Base-by-base conservation (phyloP, 1,284 basidiomycete species). In the Marasmius fiardii region DNA sequence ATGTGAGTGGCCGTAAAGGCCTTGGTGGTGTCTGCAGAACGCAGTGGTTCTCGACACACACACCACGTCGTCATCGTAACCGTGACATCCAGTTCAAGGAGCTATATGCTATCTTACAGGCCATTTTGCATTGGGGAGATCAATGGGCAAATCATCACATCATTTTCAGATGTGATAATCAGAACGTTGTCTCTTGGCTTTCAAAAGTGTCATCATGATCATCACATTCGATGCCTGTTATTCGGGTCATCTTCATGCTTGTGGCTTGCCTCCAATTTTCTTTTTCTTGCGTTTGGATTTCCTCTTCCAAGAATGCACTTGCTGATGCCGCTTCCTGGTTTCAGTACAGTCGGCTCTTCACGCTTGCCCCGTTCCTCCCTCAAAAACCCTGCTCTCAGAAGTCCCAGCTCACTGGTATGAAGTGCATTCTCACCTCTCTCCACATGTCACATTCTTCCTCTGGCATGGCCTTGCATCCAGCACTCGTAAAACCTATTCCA, bases 31-130 rank as follows among this genome's bases (percentile, higher is more conserved):
- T 55, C 33, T 35, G 18, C 5, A 35, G 33, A 16, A 18, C 18
- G 5, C 2, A 34, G 11, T 52, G 35, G 54, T 51, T 24, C 24
- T 24, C 54, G 5, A 28, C 50, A 5, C 33, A 41, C 16, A 31
- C 31, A 11, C 64, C 65, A 3, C 47, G 57, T 6, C 57, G 63
- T 26, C 58, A 52, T 26, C 57, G 62, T 3, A 4, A 24, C 2
- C 23, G 45, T 3, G 50, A 65, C 55, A 67, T 67, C n/a, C 63
- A 66, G 28, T 56, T 64, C 53, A 66, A 66, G 43, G 64, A 67
- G 43, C 54, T 66, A 12, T 63, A 53, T 52, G 65, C 61, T 0
- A 54, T 64, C 21, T 23, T 64, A 5, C 53, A 65, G 3, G 59
- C 64, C 3, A 55, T 65, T 5, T 52, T 61, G 2, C 54, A 63